Evolutionary conservation across 2,329 filamentous ascomycete genomes (phyloP).

Genomic region (Albifimbria verrucaria): DNA sequence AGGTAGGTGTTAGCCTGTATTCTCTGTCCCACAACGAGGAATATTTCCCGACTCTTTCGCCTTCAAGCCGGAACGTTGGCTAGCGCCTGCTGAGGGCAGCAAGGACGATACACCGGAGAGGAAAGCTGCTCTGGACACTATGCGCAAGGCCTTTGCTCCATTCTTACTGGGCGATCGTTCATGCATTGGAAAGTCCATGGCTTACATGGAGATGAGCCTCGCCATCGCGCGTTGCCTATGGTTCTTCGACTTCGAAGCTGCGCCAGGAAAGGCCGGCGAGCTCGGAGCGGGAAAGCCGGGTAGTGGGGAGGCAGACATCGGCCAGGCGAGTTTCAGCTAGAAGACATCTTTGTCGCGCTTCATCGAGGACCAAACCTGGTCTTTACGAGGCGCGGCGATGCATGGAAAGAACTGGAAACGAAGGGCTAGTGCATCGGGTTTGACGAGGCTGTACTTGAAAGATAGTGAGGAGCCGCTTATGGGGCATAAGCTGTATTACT

Average conservation of each 20-base stretch:
- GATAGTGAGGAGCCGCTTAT: too few relatives aligned
- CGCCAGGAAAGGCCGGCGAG: not conserved
- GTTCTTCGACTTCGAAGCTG: not conserved
- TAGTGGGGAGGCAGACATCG: not conserved
- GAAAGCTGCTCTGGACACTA: not conserved
- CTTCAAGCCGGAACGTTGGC: not conserved
- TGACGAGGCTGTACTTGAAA: too few relatives aligned
- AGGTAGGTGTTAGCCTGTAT: not conserved
- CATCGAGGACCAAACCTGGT: constrained; percentile 1
- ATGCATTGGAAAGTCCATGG: not conserved
- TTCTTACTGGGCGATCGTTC: not conserved
- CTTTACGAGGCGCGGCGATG: not conserved
- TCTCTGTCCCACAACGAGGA: not conserved
- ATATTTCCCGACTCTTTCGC: not conserved
- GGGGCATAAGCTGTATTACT: too few relatives aligned
- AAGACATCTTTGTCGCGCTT: not conserved
- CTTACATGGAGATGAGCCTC: not conserved
- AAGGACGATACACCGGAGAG: not conserved
- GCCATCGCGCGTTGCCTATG: not conserved
- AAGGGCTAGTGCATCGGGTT: too few relatives aligned
- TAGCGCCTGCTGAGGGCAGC: not conserved
- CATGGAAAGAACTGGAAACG: not conserved
- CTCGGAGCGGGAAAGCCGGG: not conserved
- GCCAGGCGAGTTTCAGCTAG: not conserved
- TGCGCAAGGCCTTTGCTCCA: not conserved